Percentiles rank a stretch among this genome's conserved stretches.
Conservation (phyloP, 2,329 filamentous ascomycete genomes). For the Penicillium hordei region DNA sequence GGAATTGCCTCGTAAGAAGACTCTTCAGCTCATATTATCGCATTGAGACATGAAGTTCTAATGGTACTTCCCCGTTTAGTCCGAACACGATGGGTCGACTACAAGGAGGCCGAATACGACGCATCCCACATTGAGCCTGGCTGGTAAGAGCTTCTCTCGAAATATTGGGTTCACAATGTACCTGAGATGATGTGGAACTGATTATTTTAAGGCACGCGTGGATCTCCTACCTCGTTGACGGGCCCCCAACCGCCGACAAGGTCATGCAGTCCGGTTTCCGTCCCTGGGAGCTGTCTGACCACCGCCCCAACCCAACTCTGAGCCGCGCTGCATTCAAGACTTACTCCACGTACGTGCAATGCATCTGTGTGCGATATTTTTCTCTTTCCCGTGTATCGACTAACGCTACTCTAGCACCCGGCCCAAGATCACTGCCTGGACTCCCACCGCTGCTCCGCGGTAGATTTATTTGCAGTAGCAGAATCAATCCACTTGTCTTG, state of each 20-base stretch:
- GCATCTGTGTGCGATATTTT: neutral
- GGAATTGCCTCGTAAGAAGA: conserved; percentile 76
- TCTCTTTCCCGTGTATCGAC: conserved; percentile 1
- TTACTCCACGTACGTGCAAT: conserved; percentile 83
- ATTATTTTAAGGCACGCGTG: conserved; percentile 71
- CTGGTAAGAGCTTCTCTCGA: conserved; percentile 55
- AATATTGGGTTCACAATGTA: neutral
- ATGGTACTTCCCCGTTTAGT: conserved; percentile 54
- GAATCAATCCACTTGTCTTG: conserved; percentile 20
- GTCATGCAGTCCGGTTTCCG: conserved; percentile 66
- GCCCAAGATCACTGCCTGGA: conserved; percentile 39
- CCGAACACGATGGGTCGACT: conserved; percentile 96
- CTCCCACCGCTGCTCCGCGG: conserved; percentile 38
- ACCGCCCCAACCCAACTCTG: conserved; percentile 73
- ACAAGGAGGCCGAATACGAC: conserved; percentile 73
- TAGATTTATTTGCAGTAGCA: conserved; percentile 24
- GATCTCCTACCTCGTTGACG: conserved; percentile 92
- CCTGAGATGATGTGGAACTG: conserved; percentile 1
- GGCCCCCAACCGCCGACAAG: conserved; percentile 75
- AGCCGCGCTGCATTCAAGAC: conserved; percentile 82
- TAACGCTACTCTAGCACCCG: conserved; percentile 26
- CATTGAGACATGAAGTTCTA: conserved; percentile 13
- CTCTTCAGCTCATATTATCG: conserved; percentile 1
- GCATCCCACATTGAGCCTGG: conserved; percentile 78
- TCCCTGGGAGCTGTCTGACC: conserved; percentile 72